A percentile compares a stretch with the other conserved stretches of the same genome.
These are phyloP conservation scores for Nemania sp. DNA, from an alignment of 2,329 filamentous ascomycete species.

Conservation along the genomic window DNA sequence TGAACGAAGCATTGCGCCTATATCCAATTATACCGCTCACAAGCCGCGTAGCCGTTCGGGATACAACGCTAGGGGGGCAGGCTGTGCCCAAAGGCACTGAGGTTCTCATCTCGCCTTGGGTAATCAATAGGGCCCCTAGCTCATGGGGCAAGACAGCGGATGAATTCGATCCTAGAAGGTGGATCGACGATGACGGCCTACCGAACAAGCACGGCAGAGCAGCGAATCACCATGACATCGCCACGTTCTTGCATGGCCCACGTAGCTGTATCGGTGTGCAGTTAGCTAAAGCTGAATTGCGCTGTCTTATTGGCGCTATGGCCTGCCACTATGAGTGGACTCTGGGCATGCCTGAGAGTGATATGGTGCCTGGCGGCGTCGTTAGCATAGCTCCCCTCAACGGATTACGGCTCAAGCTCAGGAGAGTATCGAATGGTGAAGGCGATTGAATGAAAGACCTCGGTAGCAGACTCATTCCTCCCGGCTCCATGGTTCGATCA, in stretches of 20 bases:
- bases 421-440: too few relatives aligned
- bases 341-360: neutral
- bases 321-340: neutral
- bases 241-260: neutral
- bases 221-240: neutral
- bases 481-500: too few relatives aligned
- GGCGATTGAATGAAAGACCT: too few relatives aligned
- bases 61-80: neutral
- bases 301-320: neutral
- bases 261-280: neutral
- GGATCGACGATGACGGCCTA: neutral
- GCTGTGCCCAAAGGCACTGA: neutral
- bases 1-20: neutral
- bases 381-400: neutral
- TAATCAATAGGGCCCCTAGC: neutral
- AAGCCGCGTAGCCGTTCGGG: neutral
- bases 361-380: neutral
- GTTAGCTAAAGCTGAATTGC: neutral
- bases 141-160: neutral
- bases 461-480: too few relatives aligned
- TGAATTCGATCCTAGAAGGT: neutral
- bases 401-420: neutral
- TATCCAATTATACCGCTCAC: neutral
- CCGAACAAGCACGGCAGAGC: neutral
- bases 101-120: neutral